These are phyloP conservation scores for Backusella mclennaniae DNA, from an alignment of 192 early-diverging fungal species.

Conservation along the genomic window DNA sequence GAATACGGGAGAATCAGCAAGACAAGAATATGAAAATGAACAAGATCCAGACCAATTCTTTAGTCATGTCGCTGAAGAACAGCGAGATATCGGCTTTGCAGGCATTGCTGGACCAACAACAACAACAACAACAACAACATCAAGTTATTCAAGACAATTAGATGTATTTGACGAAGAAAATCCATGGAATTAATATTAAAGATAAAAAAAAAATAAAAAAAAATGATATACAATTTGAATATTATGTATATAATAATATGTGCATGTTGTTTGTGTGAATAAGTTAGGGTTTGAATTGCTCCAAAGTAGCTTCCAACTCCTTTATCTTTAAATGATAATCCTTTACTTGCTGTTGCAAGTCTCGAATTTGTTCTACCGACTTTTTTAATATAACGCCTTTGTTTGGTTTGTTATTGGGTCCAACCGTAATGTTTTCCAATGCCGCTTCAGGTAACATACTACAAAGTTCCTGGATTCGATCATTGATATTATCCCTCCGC, in stretches of 20 bases:
- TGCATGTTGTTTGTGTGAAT: neutral
- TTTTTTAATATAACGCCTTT: conserved; percentile 92
- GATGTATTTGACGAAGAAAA: conserved; percentile 17
- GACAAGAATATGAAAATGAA: neutral
- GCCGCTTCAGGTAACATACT: conserved; percentile 84
- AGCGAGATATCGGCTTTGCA: conserved; percentile 30
- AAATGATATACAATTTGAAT: neutral
- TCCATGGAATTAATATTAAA: conserved; percentile 16
- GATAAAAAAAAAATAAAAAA: neutral
- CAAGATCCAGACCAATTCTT: conserved; percentile 15
- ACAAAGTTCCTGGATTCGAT: conserved; percentile 93
- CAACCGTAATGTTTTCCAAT: conserved; percentile 19
- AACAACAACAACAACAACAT: neutral
- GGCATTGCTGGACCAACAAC: conserved; percentile 15
- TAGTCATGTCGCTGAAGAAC: conserved; percentile 20
- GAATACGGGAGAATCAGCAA: conserved; percentile 2
- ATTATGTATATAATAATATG: neutral
- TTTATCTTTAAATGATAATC: conserved; percentile 27
- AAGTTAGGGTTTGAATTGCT: neutral
- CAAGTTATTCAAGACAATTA: neutral
- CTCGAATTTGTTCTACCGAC: conserved; percentile 87
- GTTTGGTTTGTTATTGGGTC: conserved; percentile 82
- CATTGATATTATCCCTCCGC: conserved; percentile 97
- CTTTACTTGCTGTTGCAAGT: conserved; percentile 33
- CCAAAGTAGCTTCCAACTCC: conserved; percentile 29